A percentile compares a stretch with the other conserved stretches of the same genome.
These are phyloP conservation scores for Amanita pallidorosea DNA, from an alignment of 768 basidiomycete genomes.

Conservation along the genomic window DNA sequence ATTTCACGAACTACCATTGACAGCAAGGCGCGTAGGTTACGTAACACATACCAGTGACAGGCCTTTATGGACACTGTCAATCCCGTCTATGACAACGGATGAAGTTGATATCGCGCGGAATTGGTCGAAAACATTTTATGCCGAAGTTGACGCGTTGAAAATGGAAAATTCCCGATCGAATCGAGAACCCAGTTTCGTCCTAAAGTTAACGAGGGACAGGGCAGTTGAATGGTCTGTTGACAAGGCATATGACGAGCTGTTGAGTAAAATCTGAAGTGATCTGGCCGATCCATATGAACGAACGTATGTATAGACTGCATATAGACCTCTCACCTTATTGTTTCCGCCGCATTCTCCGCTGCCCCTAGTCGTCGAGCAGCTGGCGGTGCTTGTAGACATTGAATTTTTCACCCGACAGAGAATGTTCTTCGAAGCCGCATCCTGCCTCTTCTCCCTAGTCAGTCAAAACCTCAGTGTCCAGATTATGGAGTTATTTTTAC, in stretches of 20 bases:
- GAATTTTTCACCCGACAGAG: no score
- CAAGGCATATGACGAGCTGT: constrained; percentile 38
- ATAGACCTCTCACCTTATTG: no score
- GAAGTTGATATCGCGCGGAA: constrained; percentile 38
- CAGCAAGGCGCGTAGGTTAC: constrained; percentile 30
- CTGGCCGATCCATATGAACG: neutral
- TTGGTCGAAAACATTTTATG: constrained; percentile 31
- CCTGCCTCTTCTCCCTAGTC: no score
- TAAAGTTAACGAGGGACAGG: constrained; percentile 42
- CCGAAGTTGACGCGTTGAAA: constrained; percentile 19
- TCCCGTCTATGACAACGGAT: constrained; percentile 32
- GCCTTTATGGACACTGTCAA: constrained; percentile 47
- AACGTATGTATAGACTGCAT: no score
- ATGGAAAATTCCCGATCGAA: constrained; percentile 14
- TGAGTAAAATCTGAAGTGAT: constrained; percentile 18
- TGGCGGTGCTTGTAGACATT: no score
- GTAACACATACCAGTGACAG: constrained; percentile 67
- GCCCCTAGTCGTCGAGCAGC: no score
- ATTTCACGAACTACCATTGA: neutral
- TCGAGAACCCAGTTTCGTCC: constrained; percentile 23
- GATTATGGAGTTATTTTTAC: no score
- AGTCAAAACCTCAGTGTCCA: no score
- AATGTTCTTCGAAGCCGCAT: no score
- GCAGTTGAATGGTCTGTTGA: constrained; percentile 48
- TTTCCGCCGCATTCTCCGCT: no score